Percentiles rank a stretch among this genome's conserved stretches.
These are phyloP conservation scores for Fusarium solani-melongenae DNA, from an alignment of 2,329 filamentous ascomycete genomes.

Conservation along the genomic window DNA sequence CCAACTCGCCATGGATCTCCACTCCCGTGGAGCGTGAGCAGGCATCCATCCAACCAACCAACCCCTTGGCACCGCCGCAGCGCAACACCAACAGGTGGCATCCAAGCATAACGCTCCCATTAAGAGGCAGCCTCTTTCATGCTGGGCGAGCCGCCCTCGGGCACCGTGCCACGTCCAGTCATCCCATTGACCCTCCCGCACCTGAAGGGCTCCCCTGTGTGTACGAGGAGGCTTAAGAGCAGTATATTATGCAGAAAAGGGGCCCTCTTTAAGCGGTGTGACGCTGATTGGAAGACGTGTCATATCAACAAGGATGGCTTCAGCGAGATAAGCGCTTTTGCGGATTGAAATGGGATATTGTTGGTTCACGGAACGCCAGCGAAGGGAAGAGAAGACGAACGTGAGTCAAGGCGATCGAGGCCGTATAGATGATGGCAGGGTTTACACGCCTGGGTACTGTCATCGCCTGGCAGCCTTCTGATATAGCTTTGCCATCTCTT, in stretches of 20 bases:
- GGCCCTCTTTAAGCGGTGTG: neutral
- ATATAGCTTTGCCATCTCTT: neutral
- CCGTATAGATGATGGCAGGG: neutral
- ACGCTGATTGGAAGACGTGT: neutral
- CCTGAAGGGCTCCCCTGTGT: neutral
- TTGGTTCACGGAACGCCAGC: neutral
- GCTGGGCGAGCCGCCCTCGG: neutral
- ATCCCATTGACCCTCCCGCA: conserved; percentile 12
- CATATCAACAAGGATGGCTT: neutral
- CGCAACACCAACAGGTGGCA: neutral
- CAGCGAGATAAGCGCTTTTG: neutral
- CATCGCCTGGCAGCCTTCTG: neutral
- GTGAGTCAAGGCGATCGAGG: neutral
- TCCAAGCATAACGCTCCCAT: neutral
- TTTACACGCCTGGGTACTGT: neutral
- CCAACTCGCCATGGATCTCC: neutral
- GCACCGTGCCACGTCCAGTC: conserved; percentile 13
- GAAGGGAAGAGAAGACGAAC: neutral
- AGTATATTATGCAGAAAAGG: neutral
- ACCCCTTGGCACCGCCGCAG: conserved; percentile 2
- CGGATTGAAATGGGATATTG: neutral
- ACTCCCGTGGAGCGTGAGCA: conserved; percentile 13
- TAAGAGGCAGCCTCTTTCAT: neutral
- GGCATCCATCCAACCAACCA: conserved; percentile 10
- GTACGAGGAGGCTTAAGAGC: neutral